Evolutionary conservation across 2,329 filamentous ascomycete species (phyloP), one percentile per base, ranked within the genome.

Genomic region (Fusarium sp.): DNA sequence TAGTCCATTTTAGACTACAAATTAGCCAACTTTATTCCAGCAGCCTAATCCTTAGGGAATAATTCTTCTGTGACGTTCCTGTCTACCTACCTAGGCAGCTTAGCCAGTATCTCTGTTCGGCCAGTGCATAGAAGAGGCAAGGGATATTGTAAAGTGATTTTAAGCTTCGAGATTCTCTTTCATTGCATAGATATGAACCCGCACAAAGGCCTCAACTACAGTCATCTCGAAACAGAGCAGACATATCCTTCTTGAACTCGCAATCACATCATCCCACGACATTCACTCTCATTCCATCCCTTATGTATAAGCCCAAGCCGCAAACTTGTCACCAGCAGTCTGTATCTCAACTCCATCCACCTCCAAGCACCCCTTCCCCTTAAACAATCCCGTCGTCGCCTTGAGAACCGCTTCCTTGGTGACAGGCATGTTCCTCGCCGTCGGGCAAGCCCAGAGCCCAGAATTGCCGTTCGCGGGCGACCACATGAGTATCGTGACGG

Each of bases 221-320:
- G n/a, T 9, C 25, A 11, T 13, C 34, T 22, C 16, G n/a, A 58
- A 29, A 47, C 16, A 61, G 13, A 40, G 16, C 40, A 32, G 8
- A 25, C 37, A 25, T 6, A 46, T 46, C 20, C 24, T 27, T 13
- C 11, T 29, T 48, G 13, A 47, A 44, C 46, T 61, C 29, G 20
- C 20, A 30, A 37, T 16, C 29, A 60, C 46, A 44, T 37, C 41
- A 9, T 11, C 18, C 2, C n/a, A 34, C 4, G 41, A 10, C 22
- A 18, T 4, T 16, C 3, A 22, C 32, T n/a, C 12, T 9, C 41
- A 22, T 6, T 10, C 20, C 18, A 18, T 6, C 11, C 9, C 24
- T 77, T 61, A 82, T n/a, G 72, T 73, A 57, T 84, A 84, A 56
- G 82, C 77, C 79, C 79, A 84, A 27, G 78, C 78, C 6, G 81